Conservation (phyloP, 2,329 filamentous ascomycete species). For the Sphaerulina vaccinii region DNA sequence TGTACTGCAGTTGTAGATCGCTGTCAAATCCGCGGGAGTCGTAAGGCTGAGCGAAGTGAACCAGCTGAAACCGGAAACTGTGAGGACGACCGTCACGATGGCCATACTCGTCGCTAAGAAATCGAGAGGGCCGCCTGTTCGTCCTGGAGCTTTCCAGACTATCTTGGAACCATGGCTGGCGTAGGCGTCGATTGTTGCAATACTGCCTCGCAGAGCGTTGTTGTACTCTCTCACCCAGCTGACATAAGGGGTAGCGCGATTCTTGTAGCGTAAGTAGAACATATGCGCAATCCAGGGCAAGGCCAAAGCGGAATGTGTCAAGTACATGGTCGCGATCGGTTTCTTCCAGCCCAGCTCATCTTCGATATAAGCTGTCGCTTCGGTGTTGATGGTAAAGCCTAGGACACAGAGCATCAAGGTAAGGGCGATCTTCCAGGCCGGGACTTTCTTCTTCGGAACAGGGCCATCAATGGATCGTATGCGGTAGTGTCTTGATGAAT, state of each 20-base stretch:
- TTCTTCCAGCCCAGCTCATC: slow-evolving; percentile 36
- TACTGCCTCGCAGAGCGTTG: slow-evolving; percentile 31
- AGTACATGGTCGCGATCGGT: slow-evolving; percentile 36
- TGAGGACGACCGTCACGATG: slow-evolving; percentile 33
- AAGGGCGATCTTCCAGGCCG: slow-evolving; percentile 24
- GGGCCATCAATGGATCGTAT: slow-evolving; percentile 14
- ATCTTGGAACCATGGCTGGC: slow-evolving; percentile 28
- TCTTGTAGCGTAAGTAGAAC: slow-evolving; percentile 27
- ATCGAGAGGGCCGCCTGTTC: slow-evolving; percentile 32
- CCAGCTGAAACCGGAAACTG: slow-evolving; percentile 34
- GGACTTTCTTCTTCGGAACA: slow-evolving; percentile 19
- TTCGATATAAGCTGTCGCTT: slow-evolving; percentile 37
- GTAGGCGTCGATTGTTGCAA: slow-evolving; percentile 34
- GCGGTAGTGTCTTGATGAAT: slow-evolving; percentile 22
- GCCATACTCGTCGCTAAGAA: slow-evolving; percentile 34
- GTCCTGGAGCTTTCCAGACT: slow-evolving; percentile 28
- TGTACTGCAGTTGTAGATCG: slow-evolving; percentile 39
- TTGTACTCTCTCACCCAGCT: slow-evolving; percentile 35
- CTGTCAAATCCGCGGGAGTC: slow-evolving; percentile 37
- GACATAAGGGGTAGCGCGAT: slow-evolving; percentile 26
- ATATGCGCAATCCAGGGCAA: slow-evolving; percentile 36
- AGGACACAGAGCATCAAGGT: slow-evolving; percentile 31
- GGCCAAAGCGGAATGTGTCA: slow-evolving; percentile 34
- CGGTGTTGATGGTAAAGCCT: slow-evolving; percentile 36
- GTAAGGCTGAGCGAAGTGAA: slow-evolving; percentile 35